These are phyloP conservation scores for Aspergillus spinulosporus DNA, from an alignment of 2,329 filamentous ascomycete species.

Conservation along the genomic window DNA sequence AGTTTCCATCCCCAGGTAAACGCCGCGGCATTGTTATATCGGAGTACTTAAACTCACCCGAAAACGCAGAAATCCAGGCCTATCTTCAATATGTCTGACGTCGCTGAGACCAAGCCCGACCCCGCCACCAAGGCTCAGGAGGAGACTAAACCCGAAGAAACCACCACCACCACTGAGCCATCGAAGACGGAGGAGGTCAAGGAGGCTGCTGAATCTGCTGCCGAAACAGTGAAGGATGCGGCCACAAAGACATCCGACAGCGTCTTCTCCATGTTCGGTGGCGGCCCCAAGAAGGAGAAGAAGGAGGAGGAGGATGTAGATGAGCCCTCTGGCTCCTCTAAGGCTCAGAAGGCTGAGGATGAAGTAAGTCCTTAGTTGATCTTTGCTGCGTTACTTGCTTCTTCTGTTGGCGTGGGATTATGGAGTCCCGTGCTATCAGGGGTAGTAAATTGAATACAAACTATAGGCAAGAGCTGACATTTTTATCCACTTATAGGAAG, in stretches of 20 bases:
- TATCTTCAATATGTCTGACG: constrained; percentile 43
- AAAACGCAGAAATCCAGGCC: constrained; percentile 13
- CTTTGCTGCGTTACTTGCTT: constrained; percentile 3
- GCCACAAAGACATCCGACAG: constrained; percentile 49
- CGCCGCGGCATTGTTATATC: not conserved
- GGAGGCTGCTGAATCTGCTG: constrained; percentile 35
- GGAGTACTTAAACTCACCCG: constrained; percentile 4
- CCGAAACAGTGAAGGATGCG: constrained; percentile 39
- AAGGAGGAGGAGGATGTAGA: constrained; percentile 80
- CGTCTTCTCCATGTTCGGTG: constrained; percentile 98
- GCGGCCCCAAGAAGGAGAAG: constrained; percentile 95
- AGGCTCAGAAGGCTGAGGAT: constrained; percentile 68
- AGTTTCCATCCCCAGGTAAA: constrained; percentile 16
- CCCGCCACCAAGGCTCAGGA: constrained; percentile 43
- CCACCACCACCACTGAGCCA: constrained; percentile 36
- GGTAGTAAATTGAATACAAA: not conserved
- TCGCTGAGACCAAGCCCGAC: constrained; percentile 45
- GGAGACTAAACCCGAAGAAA: constrained; percentile 35
- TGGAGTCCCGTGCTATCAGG: not conserved
- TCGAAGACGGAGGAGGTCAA: constrained; percentile 31
- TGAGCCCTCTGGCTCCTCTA: constrained; percentile 85
- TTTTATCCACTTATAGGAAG: constrained; percentile 52
- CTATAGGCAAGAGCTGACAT: constrained; percentile 11
- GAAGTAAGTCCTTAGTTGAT: constrained; percentile 45
- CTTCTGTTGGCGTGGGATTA: not conserved